Evolutionary conservation across 2,329 filamentous ascomycete genomes (phyloP).

Genomic region (Metarhizium brunneum): DNA sequence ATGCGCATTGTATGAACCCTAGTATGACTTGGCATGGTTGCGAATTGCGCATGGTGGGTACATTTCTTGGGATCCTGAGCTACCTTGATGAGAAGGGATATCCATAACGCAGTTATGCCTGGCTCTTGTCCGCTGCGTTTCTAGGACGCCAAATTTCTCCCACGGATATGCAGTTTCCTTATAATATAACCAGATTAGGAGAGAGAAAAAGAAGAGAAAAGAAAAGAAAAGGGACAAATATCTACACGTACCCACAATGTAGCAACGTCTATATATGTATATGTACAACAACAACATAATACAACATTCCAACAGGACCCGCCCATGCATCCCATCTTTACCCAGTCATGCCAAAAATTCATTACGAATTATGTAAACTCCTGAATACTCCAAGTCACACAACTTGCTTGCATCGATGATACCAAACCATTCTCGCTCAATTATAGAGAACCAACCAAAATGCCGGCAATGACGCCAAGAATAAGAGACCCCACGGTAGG

Average conservation of each 20-base stretch:
- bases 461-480: constrained; percentile 1
- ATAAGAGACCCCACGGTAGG: neutral
- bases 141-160: no score
- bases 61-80: neutral
- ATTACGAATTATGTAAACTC: neutral
- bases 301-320: neutral
- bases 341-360: neutral
- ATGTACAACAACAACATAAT: neutral
- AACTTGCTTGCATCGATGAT: neutral
- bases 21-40: neutral
- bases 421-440: neutral
- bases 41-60: neutral
- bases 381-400: neutral
- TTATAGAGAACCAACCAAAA: neutral
- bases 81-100: no score
- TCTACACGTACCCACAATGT: neutral
- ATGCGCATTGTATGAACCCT: neutral
- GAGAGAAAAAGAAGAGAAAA: no score
- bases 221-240: no score
- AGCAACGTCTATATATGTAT: neutral
- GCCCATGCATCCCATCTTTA: constrained; percentile 1
- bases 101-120: no score
- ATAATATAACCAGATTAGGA: no score
- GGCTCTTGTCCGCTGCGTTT: no score
- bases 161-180: no score